A percentile compares a stretch with the other conserved stretches of the same genome.
These are phyloP conservation scores for Thymus mandschuricus DNA, from an alignment of 257 asterid genomes.

Conservation along the genomic window DNA sequence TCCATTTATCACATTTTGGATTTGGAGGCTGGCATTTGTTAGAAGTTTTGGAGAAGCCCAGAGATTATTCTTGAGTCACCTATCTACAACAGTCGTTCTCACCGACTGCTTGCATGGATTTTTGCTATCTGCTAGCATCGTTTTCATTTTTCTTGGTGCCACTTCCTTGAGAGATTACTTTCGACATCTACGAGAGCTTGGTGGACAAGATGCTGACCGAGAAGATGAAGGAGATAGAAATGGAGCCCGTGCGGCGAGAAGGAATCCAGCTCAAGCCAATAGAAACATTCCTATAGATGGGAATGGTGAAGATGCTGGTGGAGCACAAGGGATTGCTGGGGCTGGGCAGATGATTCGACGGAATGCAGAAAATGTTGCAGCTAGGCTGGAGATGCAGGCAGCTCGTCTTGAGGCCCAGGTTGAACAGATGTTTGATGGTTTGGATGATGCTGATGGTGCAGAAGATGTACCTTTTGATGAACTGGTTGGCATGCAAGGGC, in stretches of 20 bases:
- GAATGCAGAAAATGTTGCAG: constrained; percentile 97
- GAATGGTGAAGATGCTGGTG: constrained; percentile 87
- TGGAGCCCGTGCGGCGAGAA: constrained; percentile 91
- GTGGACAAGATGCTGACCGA: constrained; percentile 95
- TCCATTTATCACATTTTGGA: constrained; percentile 97
- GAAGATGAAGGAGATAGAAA: constrained; percentile 94
- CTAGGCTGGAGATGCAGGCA: constrained; percentile 97
- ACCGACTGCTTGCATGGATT: constrained; percentile 98
- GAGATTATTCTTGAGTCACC: constrained; percentile 81
- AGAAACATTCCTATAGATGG: constrained; percentile 74
- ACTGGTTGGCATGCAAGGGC: constrained; percentile 99
- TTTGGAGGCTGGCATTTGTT: constrained; percentile 95
- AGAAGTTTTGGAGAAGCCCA: constrained; percentile 93
- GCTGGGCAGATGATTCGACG: constrained; percentile 89
- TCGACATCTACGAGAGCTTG: constrained; percentile 87
- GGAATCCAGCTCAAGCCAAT: constrained; percentile 77
- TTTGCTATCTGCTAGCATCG: constrained; percentile 96
- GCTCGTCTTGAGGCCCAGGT: constrained; percentile 98
- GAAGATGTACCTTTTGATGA: constrained; percentile 99
- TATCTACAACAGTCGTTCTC: constrained; percentile 78
- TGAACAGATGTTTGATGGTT: constrained; percentile 98
- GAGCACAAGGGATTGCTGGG: constrained; percentile 86
- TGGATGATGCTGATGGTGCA: constrained; percentile 99
- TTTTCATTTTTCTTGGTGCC: constrained; percentile 96
- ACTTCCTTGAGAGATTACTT: constrained; percentile 97